Evolutionary conservation across 2,329 filamentous ascomycete species (phyloP), one percentile per base, ranked within the genome.

Genomic region (Beauveria varroae): DNA sequence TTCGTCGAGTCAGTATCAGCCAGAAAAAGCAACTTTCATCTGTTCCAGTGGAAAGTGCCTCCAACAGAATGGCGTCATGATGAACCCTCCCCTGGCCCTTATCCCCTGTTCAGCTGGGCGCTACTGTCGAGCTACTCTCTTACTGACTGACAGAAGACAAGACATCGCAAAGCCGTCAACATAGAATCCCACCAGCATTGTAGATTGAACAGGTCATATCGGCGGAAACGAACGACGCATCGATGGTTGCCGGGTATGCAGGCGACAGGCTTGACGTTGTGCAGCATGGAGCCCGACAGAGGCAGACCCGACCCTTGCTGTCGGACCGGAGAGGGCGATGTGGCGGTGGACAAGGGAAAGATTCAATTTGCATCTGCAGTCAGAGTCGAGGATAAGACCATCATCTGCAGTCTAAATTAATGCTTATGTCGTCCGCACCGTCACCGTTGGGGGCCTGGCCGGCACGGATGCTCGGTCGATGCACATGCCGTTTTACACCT

Each of bases 31-130:
- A 57, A 57, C 14, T n/a, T 28, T 22, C 28, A 40, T 28, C 44
- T 22, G 20, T 41, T 26, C 7, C 14, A 28, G 43, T 26, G 20
- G 34, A 16, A 51, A 26, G 37, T 6, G 20, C 24, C 8, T 20
- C 37, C 12, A 20, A 22, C 7, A 20, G 5, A 43, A 52, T 52
- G 56, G 56, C 56, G 56, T 58, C 47, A 58, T 58, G 47, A 24
- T 37, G 9, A 12, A 24, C 37, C 14, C n/a, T 50, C 8, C 46
- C 56, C 56, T 30, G 34, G 56, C 30, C 34, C 1, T 12, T 22
- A 18, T 51, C n/a, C 47, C 56, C 56, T 58, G 46, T 44, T 47
- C 46, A 58, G 56, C 56, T 58, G 56, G 56, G 46, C 54, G 24
- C 43, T 44, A 44, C 53, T 18, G 43, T 26, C 40, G n/a, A 24